These are phyloP conservation scores for Lotus japonicus DNA, from an alignment of 306 rosid genomes.

Conservation along the genomic window DNA sequence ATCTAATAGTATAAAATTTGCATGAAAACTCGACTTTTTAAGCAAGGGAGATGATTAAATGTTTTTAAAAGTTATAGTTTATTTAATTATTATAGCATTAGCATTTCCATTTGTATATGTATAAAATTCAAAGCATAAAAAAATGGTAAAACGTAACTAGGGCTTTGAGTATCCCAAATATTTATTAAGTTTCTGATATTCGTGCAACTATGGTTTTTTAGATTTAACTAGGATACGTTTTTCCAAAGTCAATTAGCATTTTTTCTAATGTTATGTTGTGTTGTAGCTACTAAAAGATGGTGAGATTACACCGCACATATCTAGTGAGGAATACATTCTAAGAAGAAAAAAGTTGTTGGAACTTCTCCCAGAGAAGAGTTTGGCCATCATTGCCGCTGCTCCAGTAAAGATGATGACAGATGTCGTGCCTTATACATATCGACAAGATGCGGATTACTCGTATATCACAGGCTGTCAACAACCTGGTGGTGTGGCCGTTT, in stretches of 20 bases:
- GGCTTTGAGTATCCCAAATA: background rate
- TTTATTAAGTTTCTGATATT: background rate
- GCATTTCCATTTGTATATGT: background rate
- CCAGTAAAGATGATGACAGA: conserved; percentile 96
- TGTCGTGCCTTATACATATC: conserved; percentile 88
- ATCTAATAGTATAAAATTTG: background rate
- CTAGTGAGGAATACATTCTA: conserved; percentile 58
- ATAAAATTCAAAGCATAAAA: no score
- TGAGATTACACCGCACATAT: conserved; percentile 79
- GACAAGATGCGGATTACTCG: conserved; percentile 81
- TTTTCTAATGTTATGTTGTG: conserved; percentile 16
- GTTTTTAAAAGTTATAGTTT: background rate
- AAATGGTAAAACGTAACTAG: background rate
- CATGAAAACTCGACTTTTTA: background rate
- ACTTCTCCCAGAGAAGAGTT: conserved; percentile 73
- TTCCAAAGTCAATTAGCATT: conserved; percentile 2
- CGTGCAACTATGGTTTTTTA: background rate
- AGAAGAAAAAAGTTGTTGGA: conserved; percentile 80
- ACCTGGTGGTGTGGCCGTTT: conserved; percentile 84
- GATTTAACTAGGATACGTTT: background rate
- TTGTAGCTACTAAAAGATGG: conserved; percentile 71
- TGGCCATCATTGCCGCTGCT: conserved; percentile 88
- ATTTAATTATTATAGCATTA: background rate
- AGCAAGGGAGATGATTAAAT: background rate
- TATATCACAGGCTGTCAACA: conserved; percentile 95